Conservation (phyloP, 2,329 filamentous ascomycete genomes). For the Apiospora kogelbergensis region DNA sequence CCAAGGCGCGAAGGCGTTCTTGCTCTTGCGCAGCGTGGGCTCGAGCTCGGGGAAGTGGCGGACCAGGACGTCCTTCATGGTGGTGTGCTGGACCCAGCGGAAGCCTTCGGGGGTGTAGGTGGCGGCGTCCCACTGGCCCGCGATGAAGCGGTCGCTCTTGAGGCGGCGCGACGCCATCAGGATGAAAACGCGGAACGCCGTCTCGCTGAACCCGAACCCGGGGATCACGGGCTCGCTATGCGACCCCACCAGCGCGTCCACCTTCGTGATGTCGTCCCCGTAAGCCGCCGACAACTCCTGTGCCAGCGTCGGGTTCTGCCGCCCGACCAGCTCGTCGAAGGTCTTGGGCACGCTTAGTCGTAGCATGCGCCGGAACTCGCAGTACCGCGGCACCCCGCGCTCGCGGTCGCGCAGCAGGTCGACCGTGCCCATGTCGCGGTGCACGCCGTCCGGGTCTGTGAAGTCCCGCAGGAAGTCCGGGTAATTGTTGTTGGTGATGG, state of each 20-base stretch:
- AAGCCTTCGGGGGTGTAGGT: conserved; percentile 42
- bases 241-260: conserved; percentile 42
- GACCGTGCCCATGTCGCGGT: conserved; percentile 43
- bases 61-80: conserved; percentile 42
- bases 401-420: conserved; percentile 48
- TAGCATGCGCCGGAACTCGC: conserved; percentile 43
- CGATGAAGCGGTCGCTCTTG: conserved; percentile 47
- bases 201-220: conserved; percentile 48
- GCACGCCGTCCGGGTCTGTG: conserved; percentile 38
- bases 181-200: conserved; percentile 46
- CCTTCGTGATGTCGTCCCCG: conserved; percentile 38
- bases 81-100: conserved; percentile 40
- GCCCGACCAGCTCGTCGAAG: conserved; percentile 41
- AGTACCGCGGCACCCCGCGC: conserved; percentile 45
- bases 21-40: conserved; percentile 27
- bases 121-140: conserved; percentile 37
- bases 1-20: conserved; percentile 36
- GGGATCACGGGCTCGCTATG: conserved; percentile 41
- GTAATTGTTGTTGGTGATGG: conserved; percentile 39
- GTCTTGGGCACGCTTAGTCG: conserved; percentile 35
- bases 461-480: conserved; percentile 41
- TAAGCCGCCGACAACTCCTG: conserved; percentile 38
- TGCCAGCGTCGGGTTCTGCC: conserved; percentile 34
- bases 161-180: conserved; percentile 42
- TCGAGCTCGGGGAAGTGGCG: conserved; percentile 43